A percentile compares a stretch with the other conserved stretches of the same genome.
Conservation (phyloP, 1,139 yeast genomes). For the Cylindricascospora bacillispora region DNA sequence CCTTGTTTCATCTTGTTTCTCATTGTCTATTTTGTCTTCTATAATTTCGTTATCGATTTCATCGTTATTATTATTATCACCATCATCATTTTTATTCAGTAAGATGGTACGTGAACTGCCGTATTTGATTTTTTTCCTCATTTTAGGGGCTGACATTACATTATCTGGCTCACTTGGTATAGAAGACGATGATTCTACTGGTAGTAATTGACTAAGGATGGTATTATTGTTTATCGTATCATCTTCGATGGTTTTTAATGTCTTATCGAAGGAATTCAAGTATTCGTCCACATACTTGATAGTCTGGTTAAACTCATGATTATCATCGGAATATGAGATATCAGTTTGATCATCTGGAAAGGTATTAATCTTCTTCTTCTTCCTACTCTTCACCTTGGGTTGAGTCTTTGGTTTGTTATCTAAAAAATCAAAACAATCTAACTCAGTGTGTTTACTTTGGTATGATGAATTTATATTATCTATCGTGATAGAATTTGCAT, state of each 20-base stretch:
- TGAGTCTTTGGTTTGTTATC: no score
- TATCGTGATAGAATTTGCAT: no score
- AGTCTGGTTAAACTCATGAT: slow-evolving; percentile 5
- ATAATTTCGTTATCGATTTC: no score
- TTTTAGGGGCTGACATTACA: neutral
- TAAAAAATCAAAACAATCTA: no score
- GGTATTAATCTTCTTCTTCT: slow-evolving; percentile 4
- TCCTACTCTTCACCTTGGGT: no score
- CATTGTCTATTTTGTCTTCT: slow-evolving; percentile 5
- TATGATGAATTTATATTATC: no score
- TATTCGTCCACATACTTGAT: slow-evolving; percentile 5
- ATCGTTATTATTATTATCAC: neutral
- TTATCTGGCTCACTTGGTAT: neutral
- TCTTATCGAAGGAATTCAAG: neutral
- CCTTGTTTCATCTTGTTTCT: slow-evolving; percentile 4
- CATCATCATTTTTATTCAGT: slow-evolving; percentile 5
- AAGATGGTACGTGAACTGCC: slow-evolving; percentile 10
- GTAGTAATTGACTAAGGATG: neutral
- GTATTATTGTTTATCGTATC: neutral
- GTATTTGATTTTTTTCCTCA: no score
- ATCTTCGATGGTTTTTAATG: neutral
- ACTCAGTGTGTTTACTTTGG: no score
- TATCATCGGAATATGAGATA: slow-evolving; percentile 1
- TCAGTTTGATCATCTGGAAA: neutral
- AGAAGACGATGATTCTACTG: neutral